phyloP scores from a whole-genome alignment of 2,329 filamentous ascomycete genomes.

The Neofusicoccum laricinum region DNA sequence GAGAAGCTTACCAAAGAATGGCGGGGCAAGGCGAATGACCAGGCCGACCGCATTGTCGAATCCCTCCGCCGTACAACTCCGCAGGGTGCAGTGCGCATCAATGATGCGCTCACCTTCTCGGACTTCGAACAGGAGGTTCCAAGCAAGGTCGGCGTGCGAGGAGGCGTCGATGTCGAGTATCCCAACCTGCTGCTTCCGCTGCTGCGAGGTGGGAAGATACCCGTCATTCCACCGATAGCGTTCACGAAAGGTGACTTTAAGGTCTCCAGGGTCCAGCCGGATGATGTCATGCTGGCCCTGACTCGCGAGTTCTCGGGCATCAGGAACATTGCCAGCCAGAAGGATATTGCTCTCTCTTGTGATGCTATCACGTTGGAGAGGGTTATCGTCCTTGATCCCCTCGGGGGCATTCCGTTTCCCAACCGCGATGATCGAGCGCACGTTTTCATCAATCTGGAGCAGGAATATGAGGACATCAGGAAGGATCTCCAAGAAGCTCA shows the following conservation, averaged over 20 bases:
- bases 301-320: constrained; percentile 73
- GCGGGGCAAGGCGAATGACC: constrained; percentile 53
- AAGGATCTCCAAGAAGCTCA: constrained; percentile 51
- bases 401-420: constrained; percentile 76
- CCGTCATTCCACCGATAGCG: constrained; percentile 65
- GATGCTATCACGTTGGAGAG: constrained; percentile 59
- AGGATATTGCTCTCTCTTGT: neutral
- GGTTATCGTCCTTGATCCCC: constrained; percentile 81
- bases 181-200: constrained; percentile 60
- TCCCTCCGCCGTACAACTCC: constrained; percentile 70
- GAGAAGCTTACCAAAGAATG: constrained; percentile 28
- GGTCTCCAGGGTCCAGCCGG: constrained; percentile 47
- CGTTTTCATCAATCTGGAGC: constrained; percentile 89
- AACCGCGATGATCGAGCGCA: constrained; percentile 62
- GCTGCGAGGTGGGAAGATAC: constrained; percentile 65
- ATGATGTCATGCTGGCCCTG: constrained; percentile 72
- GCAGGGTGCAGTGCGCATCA: constrained; percentile 66
- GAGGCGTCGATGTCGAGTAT: constrained; percentile 40
- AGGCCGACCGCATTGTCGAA: constrained; percentile 70
- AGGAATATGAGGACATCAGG: constrained; percentile 74
- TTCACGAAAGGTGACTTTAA: constrained; percentile 47
- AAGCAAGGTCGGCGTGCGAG: constrained; percentile 34
- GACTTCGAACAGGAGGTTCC: constrained; percentile 27
- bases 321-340: constrained; percentile 25
- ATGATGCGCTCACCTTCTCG: constrained; percentile 50